Conservation (phyloP, 768 basidiomycete species). For the Amyloporia xantha region DNA sequence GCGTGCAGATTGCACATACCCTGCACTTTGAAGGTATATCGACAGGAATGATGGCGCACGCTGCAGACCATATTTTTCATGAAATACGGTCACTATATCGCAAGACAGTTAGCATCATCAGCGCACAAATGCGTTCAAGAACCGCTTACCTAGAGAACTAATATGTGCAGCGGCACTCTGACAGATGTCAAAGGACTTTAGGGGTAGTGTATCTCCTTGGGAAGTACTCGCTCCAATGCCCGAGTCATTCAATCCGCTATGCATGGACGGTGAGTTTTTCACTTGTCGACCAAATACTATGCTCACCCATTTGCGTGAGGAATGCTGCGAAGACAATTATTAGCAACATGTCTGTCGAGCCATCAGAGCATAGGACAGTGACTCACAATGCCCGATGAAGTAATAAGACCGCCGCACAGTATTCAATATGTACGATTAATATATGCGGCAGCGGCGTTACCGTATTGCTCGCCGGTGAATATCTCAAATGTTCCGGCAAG, state of each 20-base stretch:
- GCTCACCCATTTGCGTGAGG: constrained; percentile 66
- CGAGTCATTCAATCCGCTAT: neutral
- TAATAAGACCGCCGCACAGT: constrained; percentile 69
- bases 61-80: constrained; percentile 55
- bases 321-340: constrained; percentile 37
- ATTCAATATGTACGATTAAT: constrained; percentile 63
- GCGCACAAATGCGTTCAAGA: too few relatives aligned
- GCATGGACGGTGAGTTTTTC: neutral
- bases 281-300: neutral
- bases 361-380: neutral
- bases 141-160: constrained; percentile 49
- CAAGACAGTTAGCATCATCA: neutral
- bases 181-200: constrained; percentile 70
- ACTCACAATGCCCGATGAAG: constrained; percentile 78
- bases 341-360: constrained; percentile 9
- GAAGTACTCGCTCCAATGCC: neutral
- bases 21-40: constrained; percentile 63
- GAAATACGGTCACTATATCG: constrained; percentile 48
- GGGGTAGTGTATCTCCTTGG: constrained; percentile 35
- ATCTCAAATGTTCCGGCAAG: constrained; percentile 57
- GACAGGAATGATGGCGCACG: constrained; percentile 59
- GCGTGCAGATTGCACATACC: constrained; percentile 38
- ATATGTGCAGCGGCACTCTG: constrained; percentile 69
- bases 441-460: constrained; percentile 56
- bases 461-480: constrained; percentile 49